Percentiles rank a stretch among this genome's conserved stretches.
Conservation (phyloP, 805 yeast genomes). For the Candida sithepensis region DNA sequence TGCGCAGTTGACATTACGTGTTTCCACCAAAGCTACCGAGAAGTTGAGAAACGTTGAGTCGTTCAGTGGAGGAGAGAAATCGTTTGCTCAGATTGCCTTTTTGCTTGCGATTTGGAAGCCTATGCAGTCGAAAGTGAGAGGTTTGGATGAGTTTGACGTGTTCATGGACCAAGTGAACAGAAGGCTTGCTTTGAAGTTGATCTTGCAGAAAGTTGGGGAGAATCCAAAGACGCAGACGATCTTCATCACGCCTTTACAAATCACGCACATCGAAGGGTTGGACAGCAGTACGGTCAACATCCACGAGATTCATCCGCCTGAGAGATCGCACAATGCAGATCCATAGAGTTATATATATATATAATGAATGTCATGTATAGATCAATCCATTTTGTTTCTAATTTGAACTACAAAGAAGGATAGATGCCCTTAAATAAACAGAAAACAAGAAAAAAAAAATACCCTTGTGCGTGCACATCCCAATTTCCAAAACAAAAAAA, state of each 20-base stretch:
- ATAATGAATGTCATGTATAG: too few relatives aligned
- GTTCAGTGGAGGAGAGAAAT: constrained; percentile 94
- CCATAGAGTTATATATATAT: too few relatives aligned
- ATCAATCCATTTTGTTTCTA: too few relatives aligned
- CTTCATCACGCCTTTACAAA: constrained; percentile 92
- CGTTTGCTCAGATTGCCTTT: constrained; percentile 87
- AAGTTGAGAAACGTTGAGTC: constrained; percentile 71
- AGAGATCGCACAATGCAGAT: constrained; percentile 13
- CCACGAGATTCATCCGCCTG: constrained; percentile 51
- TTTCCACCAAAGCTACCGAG: constrained; percentile 57
- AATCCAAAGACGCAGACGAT: constrained; percentile 77
- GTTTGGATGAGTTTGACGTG: constrained; percentile 95
- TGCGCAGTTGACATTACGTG: constrained; percentile 51
- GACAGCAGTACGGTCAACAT: constrained; percentile 54
- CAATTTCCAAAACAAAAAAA: too few relatives aligned
- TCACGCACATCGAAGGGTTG: constrained; percentile 62
- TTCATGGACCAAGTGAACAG: constrained; percentile 95
- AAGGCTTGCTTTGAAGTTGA: constrained; percentile 68
- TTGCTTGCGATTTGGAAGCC: constrained; percentile 88
- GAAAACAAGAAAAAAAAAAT: too few relatives aligned
- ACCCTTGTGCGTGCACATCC: too few relatives aligned
- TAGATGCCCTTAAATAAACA: too few relatives aligned
- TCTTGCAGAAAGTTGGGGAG: constrained; percentile 62
- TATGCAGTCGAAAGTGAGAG: constrained; percentile 83
- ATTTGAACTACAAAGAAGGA: too few relatives aligned